phyloP scores from a whole-genome alignment of 257 asterid genomes.

The Solanum stenotomum region DNA sequence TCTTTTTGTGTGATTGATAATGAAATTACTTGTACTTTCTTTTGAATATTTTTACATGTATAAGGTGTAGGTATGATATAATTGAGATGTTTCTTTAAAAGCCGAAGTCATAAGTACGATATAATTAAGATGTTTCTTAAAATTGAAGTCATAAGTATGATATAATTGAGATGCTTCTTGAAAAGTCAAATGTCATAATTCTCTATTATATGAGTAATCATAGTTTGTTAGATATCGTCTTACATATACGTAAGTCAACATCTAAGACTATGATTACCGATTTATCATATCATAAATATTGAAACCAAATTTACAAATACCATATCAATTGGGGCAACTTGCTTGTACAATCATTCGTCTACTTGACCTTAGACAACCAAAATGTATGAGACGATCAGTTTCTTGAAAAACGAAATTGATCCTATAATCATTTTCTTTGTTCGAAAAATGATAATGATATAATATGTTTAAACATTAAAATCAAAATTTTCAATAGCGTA shows the following conservation, averaged over 20 bases:
- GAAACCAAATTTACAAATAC: too few relatives aligned
- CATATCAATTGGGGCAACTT: too few relatives aligned
- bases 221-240: not conserved
- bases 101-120: not conserved
- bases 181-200: not conserved
- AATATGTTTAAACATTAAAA: too few relatives aligned
- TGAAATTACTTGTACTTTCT: not conserved
- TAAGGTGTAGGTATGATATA: not conserved
- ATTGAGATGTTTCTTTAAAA: not conserved
- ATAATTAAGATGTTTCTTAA: not conserved
- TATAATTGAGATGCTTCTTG: not conserved
- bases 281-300: too few relatives aligned
- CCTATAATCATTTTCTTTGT: too few relatives aligned
- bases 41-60: not conserved
- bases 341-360: too few relatives aligned
- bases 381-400: too few relatives aligned
- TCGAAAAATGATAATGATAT: too few relatives aligned
- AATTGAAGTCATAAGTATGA: not conserved
- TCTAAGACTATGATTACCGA: not conserved
- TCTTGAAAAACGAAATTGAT: too few relatives aligned
- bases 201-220: not conserved
- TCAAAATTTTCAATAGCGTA: too few relatives aligned
- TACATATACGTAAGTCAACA: not conserved
- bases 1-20: not conserved
- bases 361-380: too few relatives aligned